Evolutionary conservation across 2,329 filamentous ascomycete species (phyloP).

Genomic region (Colletotrichum godetiae): DNA sequence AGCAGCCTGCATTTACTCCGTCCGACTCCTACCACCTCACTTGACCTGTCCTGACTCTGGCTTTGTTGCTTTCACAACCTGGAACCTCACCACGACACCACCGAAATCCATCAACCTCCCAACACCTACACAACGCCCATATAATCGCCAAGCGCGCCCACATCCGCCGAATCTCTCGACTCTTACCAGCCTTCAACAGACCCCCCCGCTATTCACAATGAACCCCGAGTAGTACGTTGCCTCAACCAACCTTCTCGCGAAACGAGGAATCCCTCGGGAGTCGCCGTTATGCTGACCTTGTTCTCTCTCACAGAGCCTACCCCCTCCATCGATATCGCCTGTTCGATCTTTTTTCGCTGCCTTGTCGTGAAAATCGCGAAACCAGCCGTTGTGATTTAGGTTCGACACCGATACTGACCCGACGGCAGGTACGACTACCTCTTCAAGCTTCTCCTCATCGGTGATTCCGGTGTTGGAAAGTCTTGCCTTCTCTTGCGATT

Average conservation of each 20-base stretch:
- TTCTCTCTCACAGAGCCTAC: slow-evolving; percentile 23
- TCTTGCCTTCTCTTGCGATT: slow-evolving; percentile 98
- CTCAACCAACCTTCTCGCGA: slow-evolving; percentile 31
- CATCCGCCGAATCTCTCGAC: slow-evolving; percentile 10
- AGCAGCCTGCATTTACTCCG: slow-evolving; percentile 34
- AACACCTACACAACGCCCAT: slow-evolving; percentile 25
- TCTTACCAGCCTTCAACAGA: slow-evolving; percentile 23
- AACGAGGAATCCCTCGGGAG: slow-evolving; percentile 12
- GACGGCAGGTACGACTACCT: slow-evolving; percentile 96
- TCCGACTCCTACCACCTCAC: slow-evolving; percentile 32
- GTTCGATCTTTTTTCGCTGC: slow-evolving; percentile 3
- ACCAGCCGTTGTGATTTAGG: background rate
- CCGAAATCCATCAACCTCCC: slow-evolving; percentile 26
- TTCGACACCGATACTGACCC: slow-evolving; percentile 40
- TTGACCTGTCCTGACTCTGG: slow-evolving; percentile 24
- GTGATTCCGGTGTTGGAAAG: slow-evolving; percentile 99
- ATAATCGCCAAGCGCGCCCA: slow-evolving; percentile 19
- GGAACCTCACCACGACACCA: slow-evolving; percentile 35
- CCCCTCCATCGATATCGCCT: slow-evolving; percentile 2
- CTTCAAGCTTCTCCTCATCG: slow-evolving; percentile 99
- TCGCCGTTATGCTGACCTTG: slow-evolving; percentile 37
- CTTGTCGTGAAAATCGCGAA: slow-evolving; percentile 12
- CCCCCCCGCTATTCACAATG: slow-evolving; percentile 68
- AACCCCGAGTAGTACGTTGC: slow-evolving; percentile 89
- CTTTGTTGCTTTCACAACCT: slow-evolving; percentile 35